Evolutionary conservation across 345 rosid species (phyloP).

Genomic region (Stellera chamaejasme): DNA sequence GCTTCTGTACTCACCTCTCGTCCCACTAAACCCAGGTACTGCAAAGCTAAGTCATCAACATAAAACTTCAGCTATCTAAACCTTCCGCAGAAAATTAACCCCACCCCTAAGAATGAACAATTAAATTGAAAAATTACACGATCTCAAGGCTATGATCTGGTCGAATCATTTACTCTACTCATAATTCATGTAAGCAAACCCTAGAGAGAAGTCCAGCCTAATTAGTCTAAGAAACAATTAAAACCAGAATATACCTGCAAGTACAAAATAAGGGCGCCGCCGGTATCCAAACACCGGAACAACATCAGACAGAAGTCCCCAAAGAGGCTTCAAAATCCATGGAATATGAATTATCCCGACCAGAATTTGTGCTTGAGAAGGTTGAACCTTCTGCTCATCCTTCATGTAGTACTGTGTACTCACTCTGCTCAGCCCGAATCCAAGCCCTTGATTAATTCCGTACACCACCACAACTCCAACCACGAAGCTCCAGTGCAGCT

Average conservation of each 20-base stretch:
- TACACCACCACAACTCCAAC: slow-evolving; percentile 52
- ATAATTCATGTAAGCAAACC: too few relatives aligned
- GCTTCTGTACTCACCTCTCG: too few relatives aligned
- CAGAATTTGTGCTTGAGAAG: slow-evolving; percentile 47
- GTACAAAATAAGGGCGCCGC: slow-evolving; percentile 57
- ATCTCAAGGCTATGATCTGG: too few relatives aligned
- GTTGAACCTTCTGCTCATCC: slow-evolving; percentile 62
- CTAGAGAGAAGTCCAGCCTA: not conserved
- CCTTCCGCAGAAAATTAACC: too few relatives aligned
- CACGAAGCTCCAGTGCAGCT: slow-evolving; percentile 67
- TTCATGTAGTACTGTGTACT: slow-evolving; percentile 62
- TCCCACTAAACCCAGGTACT: too few relatives aligned
- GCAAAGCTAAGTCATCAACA: too few relatives aligned
- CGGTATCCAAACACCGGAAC: slow-evolving; percentile 48
- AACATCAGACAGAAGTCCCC: slow-evolving; percentile 67
- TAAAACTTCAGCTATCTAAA: too few relatives aligned
- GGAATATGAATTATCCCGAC: slow-evolving; percentile 48
- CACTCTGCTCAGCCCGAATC: slow-evolving; percentile 44
- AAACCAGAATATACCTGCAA: slow-evolving; percentile 36
- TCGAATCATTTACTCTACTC: too few relatives aligned
- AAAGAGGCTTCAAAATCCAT: slow-evolving; percentile 64
- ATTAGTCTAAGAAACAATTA: not conserved
- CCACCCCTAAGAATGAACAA: too few relatives aligned
- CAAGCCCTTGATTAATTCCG: slow-evolving; percentile 62
- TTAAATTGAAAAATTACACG: too few relatives aligned